These are phyloP conservation scores for Clavariopsis aquatica DNA, from an alignment of 495 filamentous ascomycete species.

Conservation along the genomic window DNA sequence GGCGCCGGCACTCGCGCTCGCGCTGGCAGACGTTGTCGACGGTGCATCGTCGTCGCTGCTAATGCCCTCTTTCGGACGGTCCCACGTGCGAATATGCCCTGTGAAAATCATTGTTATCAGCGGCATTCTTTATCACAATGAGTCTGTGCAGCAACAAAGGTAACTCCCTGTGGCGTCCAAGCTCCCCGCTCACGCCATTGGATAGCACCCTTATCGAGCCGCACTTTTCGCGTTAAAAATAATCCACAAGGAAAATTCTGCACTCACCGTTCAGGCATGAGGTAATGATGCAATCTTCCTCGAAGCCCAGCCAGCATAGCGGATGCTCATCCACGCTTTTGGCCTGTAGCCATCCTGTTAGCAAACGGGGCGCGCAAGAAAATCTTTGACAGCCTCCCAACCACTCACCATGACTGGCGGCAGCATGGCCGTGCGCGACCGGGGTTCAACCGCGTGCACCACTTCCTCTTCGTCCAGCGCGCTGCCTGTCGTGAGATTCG, in stretches of 20 bases:
- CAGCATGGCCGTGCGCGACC: slow-evolving; percentile 76
- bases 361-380: slow-evolving; percentile 4
- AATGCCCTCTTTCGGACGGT: slow-evolving; percentile 67
- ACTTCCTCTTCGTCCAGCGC: slow-evolving; percentile 53
- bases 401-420: slow-evolving; percentile 84
- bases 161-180: slow-evolving; percentile 25
- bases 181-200: not conserved
- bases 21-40: slow-evolving; percentile 38
- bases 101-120: slow-evolving; percentile 28
- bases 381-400: not conserved
- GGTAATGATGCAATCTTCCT: slow-evolving; percentile 88
- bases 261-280: slow-evolving; percentile 78
- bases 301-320: slow-evolving; percentile 85
- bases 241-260: slow-evolving; percentile 18
- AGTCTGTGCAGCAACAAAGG: slow-evolving; percentile 11
- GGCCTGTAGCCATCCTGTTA: slow-evolving; percentile 53
- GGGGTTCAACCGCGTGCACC: slow-evolving; percentile 77
- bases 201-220: slow-evolving; percentile 23
- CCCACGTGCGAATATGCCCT: slow-evolving; percentile 91
- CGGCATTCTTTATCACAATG: not conserved
- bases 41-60: slow-evolving; percentile 45
- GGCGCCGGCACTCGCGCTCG: slow-evolving; percentile 17
- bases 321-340: slow-evolving; percentile 86
- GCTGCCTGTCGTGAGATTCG: slow-evolving; percentile 56
- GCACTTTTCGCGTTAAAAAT: slow-evolving; percentile 5